These are phyloP conservation scores for Kazachstania africana DNA, from an alignment of 805 yeast species.

Conservation along the genomic window DNA sequence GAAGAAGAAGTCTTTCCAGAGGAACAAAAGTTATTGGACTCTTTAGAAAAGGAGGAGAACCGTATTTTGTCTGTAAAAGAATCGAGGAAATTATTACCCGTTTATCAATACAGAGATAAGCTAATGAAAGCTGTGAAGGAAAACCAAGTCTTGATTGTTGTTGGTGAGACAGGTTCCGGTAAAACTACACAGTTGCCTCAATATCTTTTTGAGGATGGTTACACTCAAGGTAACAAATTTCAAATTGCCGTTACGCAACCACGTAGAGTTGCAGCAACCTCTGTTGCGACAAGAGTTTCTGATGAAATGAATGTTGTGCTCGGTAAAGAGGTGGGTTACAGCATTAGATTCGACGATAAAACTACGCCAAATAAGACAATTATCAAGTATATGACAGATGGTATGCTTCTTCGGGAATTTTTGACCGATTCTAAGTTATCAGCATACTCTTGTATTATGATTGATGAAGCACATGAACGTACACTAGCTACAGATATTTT, in stretches of 20 bases:
- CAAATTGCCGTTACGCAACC: conserved; percentile 88
- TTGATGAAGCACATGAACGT: conserved; percentile 96
- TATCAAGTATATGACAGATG: conserved; percentile 90
- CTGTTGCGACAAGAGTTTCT: conserved; percentile 85
- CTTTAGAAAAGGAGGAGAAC: conserved; percentile 19
- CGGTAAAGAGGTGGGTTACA: conserved; percentile 86
- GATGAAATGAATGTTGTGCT: conserved; percentile 71
- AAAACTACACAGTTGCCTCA: conserved; percentile 92
- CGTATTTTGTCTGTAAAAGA: conserved; percentile 30
- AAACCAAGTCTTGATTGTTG: conserved; percentile 62
- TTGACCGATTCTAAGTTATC: conserved; percentile 60
- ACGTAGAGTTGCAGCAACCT: conserved; percentile 86
- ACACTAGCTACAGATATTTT: conserved; percentile 83
- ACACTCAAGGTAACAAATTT: conserved; percentile 41
- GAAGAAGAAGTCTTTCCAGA: conserved; percentile 20
- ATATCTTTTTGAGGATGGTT: conserved; percentile 74
- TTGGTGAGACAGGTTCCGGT: conserved; percentile 90
- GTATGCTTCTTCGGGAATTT: conserved; percentile 83
- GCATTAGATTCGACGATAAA: conserved; percentile 76
- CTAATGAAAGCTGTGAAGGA: conserved; percentile 47
- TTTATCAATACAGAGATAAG: conserved; percentile 47
- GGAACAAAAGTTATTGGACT: conserved; percentile 11
- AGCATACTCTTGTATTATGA: conserved; percentile 71
- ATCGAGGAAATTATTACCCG: conserved; percentile 62
- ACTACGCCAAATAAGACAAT: conserved; percentile 47